Evolutionary conservation across 2,329 filamentous ascomycete genomes (phyloP).

Genomic region (Sarocladium oryzae): DNA sequence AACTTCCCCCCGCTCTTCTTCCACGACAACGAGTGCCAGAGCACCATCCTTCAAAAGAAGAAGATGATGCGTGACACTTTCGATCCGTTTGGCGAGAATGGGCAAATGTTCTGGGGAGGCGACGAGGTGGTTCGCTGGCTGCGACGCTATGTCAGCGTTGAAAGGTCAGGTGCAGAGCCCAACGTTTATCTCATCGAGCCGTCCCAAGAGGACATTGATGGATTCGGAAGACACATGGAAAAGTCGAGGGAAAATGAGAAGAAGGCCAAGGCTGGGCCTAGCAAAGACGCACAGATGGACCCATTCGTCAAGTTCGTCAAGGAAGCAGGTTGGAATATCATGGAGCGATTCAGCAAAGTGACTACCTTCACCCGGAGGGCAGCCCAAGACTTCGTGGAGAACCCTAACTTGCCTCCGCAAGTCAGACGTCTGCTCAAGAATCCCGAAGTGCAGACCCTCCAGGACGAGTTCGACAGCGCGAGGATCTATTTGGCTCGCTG

Average conservation of each 20-base stretch:
- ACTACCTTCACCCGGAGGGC: conserved; percentile 92
- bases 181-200: conserved; percentile 91
- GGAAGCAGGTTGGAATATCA: conserved; percentile 89
- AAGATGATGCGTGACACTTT: conserved; percentile 77
- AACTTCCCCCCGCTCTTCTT: conserved; percentile 96
- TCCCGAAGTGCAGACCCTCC: conserved; percentile 88
- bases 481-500: conserved; percentile 89
- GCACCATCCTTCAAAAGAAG: conserved; percentile 90
- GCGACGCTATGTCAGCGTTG: conserved; percentile 73
- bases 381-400: conserved; percentile 86
- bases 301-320: conserved; percentile 90
- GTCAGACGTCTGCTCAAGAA: conserved; percentile 79
- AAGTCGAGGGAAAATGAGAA: conserved; percentile 21
- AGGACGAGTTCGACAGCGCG: conserved; percentile 96
- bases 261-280: conserved; percentile 26
- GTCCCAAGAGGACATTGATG: conserved; percentile 71
- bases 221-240: conserved; percentile 56
- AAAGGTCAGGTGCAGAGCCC: conserved; percentile 78
- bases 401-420: conserved; percentile 84
- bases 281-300: conserved; percentile 72
- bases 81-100: conserved; percentile 79
- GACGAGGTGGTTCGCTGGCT: conserved; percentile 93
- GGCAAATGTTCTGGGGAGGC: conserved; percentile 93
- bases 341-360: conserved; percentile 95
- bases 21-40: conserved; percentile 94